Evolutionary conservation across 345 rosid species (phyloP).

Genomic region (Arabidopsis suecica): DNA sequence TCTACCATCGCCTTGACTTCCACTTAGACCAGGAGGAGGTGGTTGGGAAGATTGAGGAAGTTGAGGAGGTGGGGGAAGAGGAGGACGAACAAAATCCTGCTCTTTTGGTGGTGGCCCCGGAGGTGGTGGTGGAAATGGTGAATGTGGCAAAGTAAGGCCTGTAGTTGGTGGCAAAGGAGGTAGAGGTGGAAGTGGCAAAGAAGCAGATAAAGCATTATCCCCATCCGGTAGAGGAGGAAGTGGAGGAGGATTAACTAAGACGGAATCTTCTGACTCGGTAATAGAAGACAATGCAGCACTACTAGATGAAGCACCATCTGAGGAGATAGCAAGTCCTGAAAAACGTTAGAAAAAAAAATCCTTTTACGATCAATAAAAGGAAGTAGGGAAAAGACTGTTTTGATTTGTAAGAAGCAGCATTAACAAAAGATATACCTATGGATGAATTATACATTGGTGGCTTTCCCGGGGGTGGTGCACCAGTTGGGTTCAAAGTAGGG

Average conservation of each 20-base stretch:
- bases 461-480: conserved; percentile 99
- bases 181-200: conserved; percentile 89
- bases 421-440: conserved; percentile 52
- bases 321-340: conserved; percentile 83
- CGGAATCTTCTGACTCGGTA: conserved; percentile 65
- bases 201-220: conserved; percentile 50
- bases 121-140: conserved; percentile 82
- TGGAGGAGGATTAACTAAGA: conserved; percentile 61
- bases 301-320: conserved; percentile 69
- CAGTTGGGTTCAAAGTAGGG: conserved; percentile 94
- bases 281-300: conserved; percentile 62
- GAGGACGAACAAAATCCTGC: conserved; percentile 54
- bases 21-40: conserved; percentile 62
- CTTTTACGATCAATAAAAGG: not conserved
- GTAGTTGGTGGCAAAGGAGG: conserved; percentile 78
- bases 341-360: conserved; percentile 3
- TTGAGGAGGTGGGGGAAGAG: conserved; percentile 77
- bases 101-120: conserved; percentile 91
- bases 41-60: conserved; percentile 63
- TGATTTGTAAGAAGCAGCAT: not conserved
- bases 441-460: conserved; percentile 95
- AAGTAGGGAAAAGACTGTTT: conserved; percentile 26
- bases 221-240: conserved; percentile 75
- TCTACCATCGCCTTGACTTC: conserved; percentile 52
- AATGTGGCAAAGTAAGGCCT: conserved; percentile 66